These are phyloP conservation scores for Gloeostereum incarnatum DNA, from an alignment of 768 basidiomycete species.

Conservation along the genomic window DNA sequence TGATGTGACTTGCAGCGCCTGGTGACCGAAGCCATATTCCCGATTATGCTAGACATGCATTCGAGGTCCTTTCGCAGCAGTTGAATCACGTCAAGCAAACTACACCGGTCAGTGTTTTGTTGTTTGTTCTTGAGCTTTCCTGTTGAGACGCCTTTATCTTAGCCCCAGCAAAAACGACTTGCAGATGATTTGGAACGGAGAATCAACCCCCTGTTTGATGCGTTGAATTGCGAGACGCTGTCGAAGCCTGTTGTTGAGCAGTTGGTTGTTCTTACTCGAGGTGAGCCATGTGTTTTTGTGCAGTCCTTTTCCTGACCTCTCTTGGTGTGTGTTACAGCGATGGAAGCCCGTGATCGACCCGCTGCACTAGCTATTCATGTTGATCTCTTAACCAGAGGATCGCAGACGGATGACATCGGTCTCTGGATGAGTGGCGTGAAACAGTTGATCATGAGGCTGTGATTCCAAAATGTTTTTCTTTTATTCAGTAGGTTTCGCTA, in stretches of 20 bases:
- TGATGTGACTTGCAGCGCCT: conserved; percentile 41
- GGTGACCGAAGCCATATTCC: conserved; percentile 94
- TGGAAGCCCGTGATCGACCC: conserved; percentile 69
- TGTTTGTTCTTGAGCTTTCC: neutral
- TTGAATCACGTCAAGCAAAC: conserved; percentile 62
- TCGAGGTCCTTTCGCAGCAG: conserved; percentile 52
- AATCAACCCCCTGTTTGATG: conserved; percentile 80
- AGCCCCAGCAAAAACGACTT: conserved; percentile 80
- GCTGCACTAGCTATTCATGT: conserved; percentile 79
- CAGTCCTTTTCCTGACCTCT: conserved; percentile 2
- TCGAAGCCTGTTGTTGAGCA: conserved; percentile 64
- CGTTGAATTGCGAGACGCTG: conserved; percentile 82
- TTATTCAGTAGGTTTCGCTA: too few relatives aligned
- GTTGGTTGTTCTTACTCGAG: conserved; percentile 60
- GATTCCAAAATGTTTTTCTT: too few relatives aligned
- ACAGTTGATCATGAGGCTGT: conserved; percentile 73
- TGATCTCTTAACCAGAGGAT: conserved; percentile 72
- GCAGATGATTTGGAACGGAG: conserved; percentile 83
- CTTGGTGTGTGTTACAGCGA: conserved; percentile 39
- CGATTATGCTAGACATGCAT: conserved; percentile 54
- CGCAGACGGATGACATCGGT: conserved; percentile 75
- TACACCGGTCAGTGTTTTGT: conserved; percentile 49
- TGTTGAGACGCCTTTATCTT: conserved; percentile 6
- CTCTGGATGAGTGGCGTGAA: conserved; percentile 88
- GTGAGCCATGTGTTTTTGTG: conserved; percentile 27